Evolutionary conservation across 2,329 filamentous ascomycete genomes (phyloP), one percentile per base, ranked within the genome.

Genomic region (Akanthomyces lecanii): DNA sequence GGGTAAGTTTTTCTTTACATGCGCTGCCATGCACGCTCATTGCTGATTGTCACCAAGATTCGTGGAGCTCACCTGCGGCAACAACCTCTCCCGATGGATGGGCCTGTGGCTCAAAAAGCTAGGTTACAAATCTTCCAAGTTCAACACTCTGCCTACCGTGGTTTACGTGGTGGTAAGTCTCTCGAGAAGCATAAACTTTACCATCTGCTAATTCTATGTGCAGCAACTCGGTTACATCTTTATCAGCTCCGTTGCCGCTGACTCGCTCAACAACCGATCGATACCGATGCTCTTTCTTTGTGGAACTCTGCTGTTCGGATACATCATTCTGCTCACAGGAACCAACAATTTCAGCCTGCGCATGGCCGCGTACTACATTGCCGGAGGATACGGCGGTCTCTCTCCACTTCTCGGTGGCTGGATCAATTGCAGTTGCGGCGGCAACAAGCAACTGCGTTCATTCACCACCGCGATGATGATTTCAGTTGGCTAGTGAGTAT

Each of bases 401-500:
- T 63, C 61, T 1, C 64, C 64, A 16, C 51, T 65, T 4, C 44
- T 65, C 4, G 64, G 56, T 2, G 40, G 50, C n/a, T 65, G 64
- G 64, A 59, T 65, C 56, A 63, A 63, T 11, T 61, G 55, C 21
- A 64, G 54, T 21, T 65, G 61, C 45, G 50, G 56, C 14, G 64
- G 64, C 23, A 55, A 65, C 62, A 65, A 64, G 30, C 61, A 63
- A 23, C 18, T 65, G 7, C 54, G 64, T 7, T 58, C 62, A 1
- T 61, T 65, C 12, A 47, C 55, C 45, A 63, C 51, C 2, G 50
- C 64, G 7, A 51, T 65, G 48, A 65, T 65, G 64, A 60, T 63
- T 25, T 61, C 64, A 16, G 61, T 65, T 10, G 64, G 64, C 28
- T 65, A 63, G 64, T 65, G 42, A 33, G 64, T 65, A 23, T 54